Evolutionary conservation across 805 yeast genomes (phyloP).

Genomic region (Scheffersomyces spartinae): DNA sequence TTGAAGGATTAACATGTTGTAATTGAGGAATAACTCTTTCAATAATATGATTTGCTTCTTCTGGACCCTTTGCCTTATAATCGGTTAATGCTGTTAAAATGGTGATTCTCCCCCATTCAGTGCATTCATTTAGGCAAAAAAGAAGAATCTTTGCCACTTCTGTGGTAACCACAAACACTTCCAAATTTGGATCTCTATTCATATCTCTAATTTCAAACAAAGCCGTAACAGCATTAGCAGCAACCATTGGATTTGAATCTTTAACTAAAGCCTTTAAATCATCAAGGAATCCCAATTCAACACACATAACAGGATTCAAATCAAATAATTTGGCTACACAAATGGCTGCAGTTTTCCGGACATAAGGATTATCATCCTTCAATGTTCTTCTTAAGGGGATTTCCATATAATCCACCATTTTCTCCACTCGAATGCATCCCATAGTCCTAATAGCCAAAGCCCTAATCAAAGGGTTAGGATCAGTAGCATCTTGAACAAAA

Average conservation of each 20-base stretch:
- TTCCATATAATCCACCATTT: conserved; percentile 90
- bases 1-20: conserved; percentile 95
- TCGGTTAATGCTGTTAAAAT: conserved; percentile 74
- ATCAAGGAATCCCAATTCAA: conserved; percentile 78
- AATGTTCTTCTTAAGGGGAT: conserved; percentile 79
- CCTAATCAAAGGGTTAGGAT: conserved; percentile 90
- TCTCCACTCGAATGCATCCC: conserved; percentile 96
- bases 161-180: conserved; percentile 25
- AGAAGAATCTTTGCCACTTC: conserved; percentile 50
- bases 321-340: conserved; percentile 95
- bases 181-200: conserved; percentile 36
- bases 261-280: conserved; percentile 54
- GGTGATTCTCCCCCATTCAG: conserved; percentile 97
- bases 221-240: conserved; percentile 86
- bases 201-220: conserved; percentile 71
- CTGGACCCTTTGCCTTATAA: conserved; percentile 41
- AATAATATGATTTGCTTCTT: conserved; percentile 74
- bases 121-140: conserved; percentile 86
- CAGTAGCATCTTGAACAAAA: conserved; percentile 89
- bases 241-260: conserved; percentile 94
- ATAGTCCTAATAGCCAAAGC: conserved; percentile 96
- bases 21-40: conserved; percentile 90
- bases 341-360: conserved; percentile 93
- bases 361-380: conserved; percentile 91
- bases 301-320: conserved; percentile 64